Base-by-base conservation (phyloP, 2,329 filamentous ascomycete species). In the Phaeomoniella chlamydospora region DNA sequence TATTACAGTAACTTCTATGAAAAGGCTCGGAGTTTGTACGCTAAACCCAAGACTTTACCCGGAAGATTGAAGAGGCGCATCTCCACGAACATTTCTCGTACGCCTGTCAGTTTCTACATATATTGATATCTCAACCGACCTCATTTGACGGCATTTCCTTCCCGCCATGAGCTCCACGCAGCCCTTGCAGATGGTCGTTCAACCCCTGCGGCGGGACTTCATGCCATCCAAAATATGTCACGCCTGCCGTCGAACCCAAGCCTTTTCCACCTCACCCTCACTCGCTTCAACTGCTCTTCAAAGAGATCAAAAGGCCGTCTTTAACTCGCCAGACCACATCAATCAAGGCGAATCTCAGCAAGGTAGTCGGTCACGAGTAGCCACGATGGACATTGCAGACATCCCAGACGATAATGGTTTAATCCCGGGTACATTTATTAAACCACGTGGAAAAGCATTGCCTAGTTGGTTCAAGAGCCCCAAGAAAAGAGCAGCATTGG, bases 381-480 rank as follows among this genome's bases (percentile, higher is more conserved):
- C 14, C 15, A 17, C 10, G 6, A 17, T 18, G 16, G 16, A 18
- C 18, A 6, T 17, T 10, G 9, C 14, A 13, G 32, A 34, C 12
- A 15, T 34, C 18, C 32, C 32, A 4, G 18, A 16, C 16, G 32
- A 34, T 13, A 12, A 17, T 4, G 32, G 32, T 34, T 17, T 34
- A 9, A 9, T 34, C 6, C 32, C 32, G 4, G 16, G 18, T 17
- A 15, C 18, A 4, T 34, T 34, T 18, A 34, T 34, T 13, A 15
- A 12, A 9, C 32, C 32, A 18, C 16, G 16, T n/a, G 18, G 16
- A 4, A 10, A 34, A 10, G 11, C 4, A 18, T 10, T 18, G 6
- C 32, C 32, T 6, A 34, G 16, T 6, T 34, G 32, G 32, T 18
- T 34, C 18, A 4, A 18, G 13, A 10, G 9, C 14, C 32, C 32